Percentiles rank a stretch among this genome's conserved stretches.
Conservation (phyloP, 192 early-diverging fungal genomes). For the Linnemannia schmuckeri region DNA sequence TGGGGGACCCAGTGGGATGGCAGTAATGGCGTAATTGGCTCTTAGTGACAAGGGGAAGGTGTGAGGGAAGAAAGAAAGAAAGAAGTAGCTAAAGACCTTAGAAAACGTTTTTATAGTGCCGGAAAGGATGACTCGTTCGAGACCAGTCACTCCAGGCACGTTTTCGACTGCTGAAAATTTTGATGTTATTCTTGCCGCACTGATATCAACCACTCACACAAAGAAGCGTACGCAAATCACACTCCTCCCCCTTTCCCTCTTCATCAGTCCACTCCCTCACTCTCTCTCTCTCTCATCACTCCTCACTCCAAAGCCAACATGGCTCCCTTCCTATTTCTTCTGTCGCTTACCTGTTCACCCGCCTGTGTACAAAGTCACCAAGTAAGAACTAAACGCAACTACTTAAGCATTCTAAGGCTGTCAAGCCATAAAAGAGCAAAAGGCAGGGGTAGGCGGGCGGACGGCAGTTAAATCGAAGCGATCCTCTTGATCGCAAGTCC, state of each 20-base stretch:
- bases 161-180: too few relatives aligned
- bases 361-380: not conserved
- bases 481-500: not conserved
- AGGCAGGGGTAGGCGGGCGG: not conserved
- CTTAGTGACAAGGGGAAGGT: conserved; percentile 30
- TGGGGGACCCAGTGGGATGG: conserved; percentile 51
- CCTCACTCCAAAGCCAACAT: not conserved
- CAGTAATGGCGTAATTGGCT: conserved; percentile 22
- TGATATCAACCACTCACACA: not conserved
- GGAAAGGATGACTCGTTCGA: too few relatives aligned
- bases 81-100: not conserved
- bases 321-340: not conserved
- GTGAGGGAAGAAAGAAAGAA: conserved; percentile 6
- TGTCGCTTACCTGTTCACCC: not conserved
- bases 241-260: not conserved
- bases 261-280: not conserved
- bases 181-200: too few relatives aligned
- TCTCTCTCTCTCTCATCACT: not conserved
- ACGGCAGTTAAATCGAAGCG: not conserved
- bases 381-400: not conserved
- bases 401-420: not conserved
- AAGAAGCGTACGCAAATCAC: not conserved
- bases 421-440: not conserved
- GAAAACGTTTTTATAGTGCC: conserved; percentile 10
- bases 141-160: too few relatives aligned